Evolutionary conservation across 2,329 filamentous ascomycete species (phyloP).

Genomic region (Lachnellula suecica): DNA sequence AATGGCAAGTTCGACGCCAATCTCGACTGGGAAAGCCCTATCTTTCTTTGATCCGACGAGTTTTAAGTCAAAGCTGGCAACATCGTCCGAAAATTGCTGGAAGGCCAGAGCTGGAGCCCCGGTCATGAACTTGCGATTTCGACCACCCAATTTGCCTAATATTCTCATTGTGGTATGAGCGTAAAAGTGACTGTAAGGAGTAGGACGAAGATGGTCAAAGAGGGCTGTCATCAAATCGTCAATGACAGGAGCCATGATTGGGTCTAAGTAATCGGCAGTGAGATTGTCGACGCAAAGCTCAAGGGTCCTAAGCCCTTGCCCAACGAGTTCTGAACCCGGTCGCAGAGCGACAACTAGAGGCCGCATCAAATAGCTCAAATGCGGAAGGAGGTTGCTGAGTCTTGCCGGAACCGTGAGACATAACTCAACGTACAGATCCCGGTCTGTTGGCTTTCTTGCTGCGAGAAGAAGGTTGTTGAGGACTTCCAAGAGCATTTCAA

Average conservation of each 20-base stretch:
- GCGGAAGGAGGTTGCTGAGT: conserved; percentile 89
- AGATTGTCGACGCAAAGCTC: conserved; percentile 98
- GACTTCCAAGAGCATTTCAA: conserved; percentile 97
- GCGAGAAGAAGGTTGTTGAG: conserved; percentile 92
- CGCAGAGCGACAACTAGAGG: conserved; percentile 93
- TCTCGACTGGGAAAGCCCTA: conserved; percentile 79
- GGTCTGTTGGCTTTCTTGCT: conserved; percentile 83
- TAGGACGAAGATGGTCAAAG: conserved; percentile 91
- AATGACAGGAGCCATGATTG: conserved; percentile 98
- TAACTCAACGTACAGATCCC: conserved; percentile 95
- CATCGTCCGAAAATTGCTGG: conserved; percentile 83
- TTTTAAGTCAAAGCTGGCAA: conserved; percentile 82
- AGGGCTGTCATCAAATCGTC: conserved; percentile 97
- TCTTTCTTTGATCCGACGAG: conserved; percentile 89
- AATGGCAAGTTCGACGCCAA: conserved; percentile 87
- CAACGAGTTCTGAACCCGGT: conserved; percentile 89
- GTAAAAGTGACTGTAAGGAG: conserved; percentile 95
- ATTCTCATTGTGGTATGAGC: conserved; percentile 98
- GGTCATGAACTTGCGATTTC: conserved; percentile 94
- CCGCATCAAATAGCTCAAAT: conserved; percentile 95
- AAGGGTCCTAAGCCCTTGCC: conserved; percentile 87
- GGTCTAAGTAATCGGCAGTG: conserved; percentile 95
- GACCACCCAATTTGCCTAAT: conserved; percentile 89
- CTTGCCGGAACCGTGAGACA: conserved; percentile 94
- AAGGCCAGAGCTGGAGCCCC: conserved; percentile 82